Conservation (phyloP, 2,329 filamentous ascomycete species). For the Venturia asperata region DNA sequence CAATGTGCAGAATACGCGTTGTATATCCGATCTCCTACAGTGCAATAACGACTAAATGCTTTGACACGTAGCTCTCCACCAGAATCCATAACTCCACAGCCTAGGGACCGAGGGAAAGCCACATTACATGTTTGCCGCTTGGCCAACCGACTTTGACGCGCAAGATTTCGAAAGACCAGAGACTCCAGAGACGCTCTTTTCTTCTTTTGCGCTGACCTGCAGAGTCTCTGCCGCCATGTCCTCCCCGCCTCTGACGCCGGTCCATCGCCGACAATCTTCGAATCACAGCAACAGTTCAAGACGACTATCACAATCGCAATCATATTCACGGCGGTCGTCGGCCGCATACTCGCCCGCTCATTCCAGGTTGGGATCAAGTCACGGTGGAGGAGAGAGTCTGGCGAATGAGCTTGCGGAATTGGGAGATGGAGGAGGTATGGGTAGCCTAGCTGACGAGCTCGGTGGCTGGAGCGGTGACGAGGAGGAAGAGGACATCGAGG, state of each 20-base stretch:
- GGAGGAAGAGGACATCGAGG: constrained; percentile 50
- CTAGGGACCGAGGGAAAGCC: background rate
- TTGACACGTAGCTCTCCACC: background rate
- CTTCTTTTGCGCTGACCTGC: background rate
- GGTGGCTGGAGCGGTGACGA: constrained; percentile 65
- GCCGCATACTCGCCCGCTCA: constrained; percentile 17
- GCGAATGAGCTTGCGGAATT: constrained; percentile 19
- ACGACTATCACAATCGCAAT: constrained; percentile 11
- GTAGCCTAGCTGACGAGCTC: constrained; percentile 66
- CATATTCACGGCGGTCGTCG: constrained; percentile 11
- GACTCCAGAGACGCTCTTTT: constrained; percentile 5
- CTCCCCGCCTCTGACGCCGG: constrained; percentile 15
- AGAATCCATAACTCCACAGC: background rate
- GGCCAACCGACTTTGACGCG: constrained; percentile 4
- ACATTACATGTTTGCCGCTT: constrained; percentile 3
- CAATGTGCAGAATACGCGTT: background rate
- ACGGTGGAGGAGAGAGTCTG: constrained; percentile 18
- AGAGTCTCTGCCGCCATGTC: constrained; percentile 8
- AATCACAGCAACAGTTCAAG: constrained; percentile 13
- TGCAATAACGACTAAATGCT: background rate
- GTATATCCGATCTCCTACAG: background rate
- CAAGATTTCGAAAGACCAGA: background rate
- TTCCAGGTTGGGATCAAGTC: constrained; percentile 13
- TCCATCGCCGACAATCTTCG: constrained; percentile 13
- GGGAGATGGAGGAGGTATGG: constrained; percentile 51